Percentiles rank a stretch among this genome's conserved stretches.
These are phyloP conservation scores for Asclepias syriaca DNA, from an alignment of 257 asterid genomes.

Conservation along the genomic window DNA sequence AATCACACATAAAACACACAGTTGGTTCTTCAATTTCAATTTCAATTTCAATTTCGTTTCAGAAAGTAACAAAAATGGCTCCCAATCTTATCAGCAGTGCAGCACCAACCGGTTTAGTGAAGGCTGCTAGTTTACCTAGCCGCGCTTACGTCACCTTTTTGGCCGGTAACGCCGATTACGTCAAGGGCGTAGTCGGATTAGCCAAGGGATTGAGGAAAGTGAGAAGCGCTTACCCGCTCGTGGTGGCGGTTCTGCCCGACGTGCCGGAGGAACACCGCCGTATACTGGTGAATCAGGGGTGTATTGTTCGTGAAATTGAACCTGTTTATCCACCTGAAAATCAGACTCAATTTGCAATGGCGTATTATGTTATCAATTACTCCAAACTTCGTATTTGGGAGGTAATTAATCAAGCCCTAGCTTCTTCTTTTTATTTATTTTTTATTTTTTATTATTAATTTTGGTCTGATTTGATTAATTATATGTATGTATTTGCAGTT, in stretches of 20 bases:
- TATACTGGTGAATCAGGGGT: slow-evolving; percentile 27
- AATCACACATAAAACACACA: no score
- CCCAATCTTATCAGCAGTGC: not conserved
- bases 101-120: not conserved
- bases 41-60: not conserved
- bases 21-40: not conserved
- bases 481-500: slow-evolving; percentile 23
- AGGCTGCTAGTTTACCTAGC: slow-evolving; percentile 21
- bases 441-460: no score
- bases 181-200: slow-evolving; percentile 34
- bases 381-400: slow-evolving; percentile 29
- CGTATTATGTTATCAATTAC: slow-evolving; percentile 35
- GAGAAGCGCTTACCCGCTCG: slow-evolving; percentile 26
- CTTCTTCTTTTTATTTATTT: no score
- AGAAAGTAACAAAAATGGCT: not conserved
- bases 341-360: slow-evolving; percentile 32
- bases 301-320: slow-evolving; percentile 30
- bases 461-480: no score
- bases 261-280: slow-evolving; percentile 39
- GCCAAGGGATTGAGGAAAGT: slow-evolving; percentile 33
- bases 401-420: not conserved
- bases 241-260: slow-evolving; percentile 32
- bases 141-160: slow-evolving; percentile 32
- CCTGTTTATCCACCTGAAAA: slow-evolving; percentile 27
- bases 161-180: slow-evolving; percentile 33